Base-by-base conservation (phyloP, 2,329 filamentous ascomycete species). In the Hortaea werneckii region DNA sequence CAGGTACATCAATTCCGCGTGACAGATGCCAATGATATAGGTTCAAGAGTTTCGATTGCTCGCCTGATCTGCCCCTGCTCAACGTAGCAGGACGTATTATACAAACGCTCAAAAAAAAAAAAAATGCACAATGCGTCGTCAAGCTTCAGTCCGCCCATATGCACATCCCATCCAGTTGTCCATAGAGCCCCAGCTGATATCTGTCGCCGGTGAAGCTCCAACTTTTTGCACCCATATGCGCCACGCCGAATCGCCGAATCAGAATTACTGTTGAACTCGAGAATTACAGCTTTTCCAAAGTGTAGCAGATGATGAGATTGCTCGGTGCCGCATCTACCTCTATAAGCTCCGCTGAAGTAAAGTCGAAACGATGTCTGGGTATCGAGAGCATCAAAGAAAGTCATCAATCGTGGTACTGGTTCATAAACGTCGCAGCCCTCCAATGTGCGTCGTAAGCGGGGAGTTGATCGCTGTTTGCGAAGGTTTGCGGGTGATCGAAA, bases 381-480 rank as follows among this genome's bases (percentile, higher is more conserved):
- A 59, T 61, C 57, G 53, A 47, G 50, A 53, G 44, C 44, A 49
- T 49, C 13, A 49, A 51, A 37, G 46, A 51, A 42, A 50, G 47
- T 58, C 50, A 50, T 60, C 46, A 59, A 43, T 62, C 56, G 54
- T 59, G 47, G 55, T 42, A 51, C 43, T 37, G 30, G 35, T 47
- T 47, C 44, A 46, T 54, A 45, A 54, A 46, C 39, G 32, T 20
- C 20, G 20, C 20, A 20, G 20, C 48, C 37, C 46, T 37, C 20
- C 32, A 29, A 28, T 58, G 55, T 6, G 50, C 46, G 44, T 59
- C 58, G 53, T 63, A 63, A 37, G 60, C 59, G 12, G 60, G 60
- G 9, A 61, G 54, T 46, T 58, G 55, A 39, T 60, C 44, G 32
- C 50, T 55, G 29, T 50, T 29, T 30, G 26, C 12, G 37, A 20